These are phyloP conservation scores for Neurospora cerealis DNA, from an alignment of 495 filamentous ascomycete species.

Conservation along the genomic window DNA sequence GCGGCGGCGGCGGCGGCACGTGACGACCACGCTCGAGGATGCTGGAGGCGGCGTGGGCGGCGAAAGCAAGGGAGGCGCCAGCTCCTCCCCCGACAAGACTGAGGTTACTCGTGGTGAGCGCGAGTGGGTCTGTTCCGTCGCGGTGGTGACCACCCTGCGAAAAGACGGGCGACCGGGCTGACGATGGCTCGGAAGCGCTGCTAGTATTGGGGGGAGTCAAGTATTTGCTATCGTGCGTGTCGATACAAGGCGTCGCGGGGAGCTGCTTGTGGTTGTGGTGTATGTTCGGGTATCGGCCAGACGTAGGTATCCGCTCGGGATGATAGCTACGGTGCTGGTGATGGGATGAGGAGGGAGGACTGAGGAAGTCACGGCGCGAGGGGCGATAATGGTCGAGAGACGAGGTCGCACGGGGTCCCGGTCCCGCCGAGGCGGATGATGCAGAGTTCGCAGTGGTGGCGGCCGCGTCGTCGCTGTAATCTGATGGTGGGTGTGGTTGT, in stretches of 20 bases:
- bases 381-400: background rate
- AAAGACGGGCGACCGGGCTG: slow-evolving; percentile 18
- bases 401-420: background rate
- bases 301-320: slow-evolving; percentile 20
- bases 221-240: slow-evolving; percentile 22
- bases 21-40: slow-evolving; percentile 11
- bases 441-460: background rate
- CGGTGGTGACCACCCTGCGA: background rate
- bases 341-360: slow-evolving; percentile 1
- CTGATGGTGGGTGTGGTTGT: background rate
- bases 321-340: slow-evolving; percentile 7
- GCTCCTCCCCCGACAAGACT: slow-evolving; percentile 5
- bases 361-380: background rate
- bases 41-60: slow-evolving; percentile 9
- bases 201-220: slow-evolving; percentile 11
- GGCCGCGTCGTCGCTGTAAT: background rate
- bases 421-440: slow-evolving; percentile 2
- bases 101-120: slow-evolving; percentile 5
- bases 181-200: slow-evolving; percentile 18
- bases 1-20: background rate
- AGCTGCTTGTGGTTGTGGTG: slow-evolving; percentile 26
- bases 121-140: slow-evolving; percentile 4
- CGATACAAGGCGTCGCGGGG: slow-evolving; percentile 25
- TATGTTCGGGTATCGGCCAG: slow-evolving; percentile 7
- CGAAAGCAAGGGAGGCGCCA: slow-evolving; percentile 4